Conservation (phyloP, 129 eudicot species). For the Centrapalus pauciflorus region DNA sequence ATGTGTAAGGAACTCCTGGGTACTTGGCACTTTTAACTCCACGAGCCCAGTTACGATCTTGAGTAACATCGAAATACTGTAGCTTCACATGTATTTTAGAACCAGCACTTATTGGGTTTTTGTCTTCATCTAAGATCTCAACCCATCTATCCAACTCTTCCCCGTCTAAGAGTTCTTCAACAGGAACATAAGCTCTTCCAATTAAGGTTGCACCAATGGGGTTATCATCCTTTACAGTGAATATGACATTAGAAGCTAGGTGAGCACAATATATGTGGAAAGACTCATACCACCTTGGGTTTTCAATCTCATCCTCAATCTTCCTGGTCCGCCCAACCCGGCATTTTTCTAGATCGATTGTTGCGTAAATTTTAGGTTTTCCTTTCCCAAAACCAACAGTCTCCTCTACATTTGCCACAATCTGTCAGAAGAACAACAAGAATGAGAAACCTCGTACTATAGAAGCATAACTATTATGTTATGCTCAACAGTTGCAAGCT, state of each 20-base stretch:
- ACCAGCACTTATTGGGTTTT: conserved; percentile 48
- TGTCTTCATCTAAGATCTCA: conserved; percentile 54
- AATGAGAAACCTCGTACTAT: not conserved
- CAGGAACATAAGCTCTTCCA: conserved; percentile 68
- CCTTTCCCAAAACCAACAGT: conserved; percentile 68
- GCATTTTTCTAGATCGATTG: conserved; percentile 64
- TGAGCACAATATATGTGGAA: conserved; percentile 80
- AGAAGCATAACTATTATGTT: not conserved
- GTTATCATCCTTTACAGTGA: conserved; percentile 64
- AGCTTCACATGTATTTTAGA: conserved; percentile 66
- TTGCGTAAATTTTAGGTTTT: conserved; percentile 65
- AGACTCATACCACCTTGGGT: conserved; percentile 71
- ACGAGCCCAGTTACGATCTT: conserved; percentile 53
- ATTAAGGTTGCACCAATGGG: conserved; percentile 73
- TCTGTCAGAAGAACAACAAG: conserved; percentile 22
- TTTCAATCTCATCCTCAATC: conserved; percentile 46
- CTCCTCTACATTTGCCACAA: conserved; percentile 51
- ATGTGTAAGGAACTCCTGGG: conserved; percentile 78
- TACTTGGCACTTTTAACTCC: conserved; percentile 52
- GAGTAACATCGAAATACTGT: conserved; percentile 60
- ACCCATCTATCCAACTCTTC: conserved; percentile 64
- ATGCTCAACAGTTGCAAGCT: not conserved
- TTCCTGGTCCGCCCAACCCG: conserved; percentile 69
- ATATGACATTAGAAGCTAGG: conserved; percentile 55
- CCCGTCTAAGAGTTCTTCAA: conserved; percentile 54